Conservation (phyloP, 805 yeast genomes). For the Tetrapisispora nanseiensis region DNA sequence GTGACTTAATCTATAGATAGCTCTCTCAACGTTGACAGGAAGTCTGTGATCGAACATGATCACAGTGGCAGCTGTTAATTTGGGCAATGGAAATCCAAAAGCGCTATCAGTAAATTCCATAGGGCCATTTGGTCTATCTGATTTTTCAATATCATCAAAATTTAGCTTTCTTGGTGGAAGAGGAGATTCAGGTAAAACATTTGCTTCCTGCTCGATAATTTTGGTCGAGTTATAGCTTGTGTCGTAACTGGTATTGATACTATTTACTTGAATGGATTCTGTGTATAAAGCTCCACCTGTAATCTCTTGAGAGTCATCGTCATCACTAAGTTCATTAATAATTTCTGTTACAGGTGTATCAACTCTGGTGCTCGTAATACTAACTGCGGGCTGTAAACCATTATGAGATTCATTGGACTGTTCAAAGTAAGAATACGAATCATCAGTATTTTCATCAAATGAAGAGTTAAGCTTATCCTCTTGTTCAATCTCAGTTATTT, state of each 20-base stretch:
- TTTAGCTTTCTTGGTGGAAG: constrained; percentile 29
- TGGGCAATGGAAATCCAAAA: constrained; percentile 81
- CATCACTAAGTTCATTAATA: constrained; percentile 9
- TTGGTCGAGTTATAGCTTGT: background rate
- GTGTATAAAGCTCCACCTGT: constrained; percentile 3
- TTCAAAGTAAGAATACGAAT: background rate
- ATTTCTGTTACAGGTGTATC: constrained; percentile 7
- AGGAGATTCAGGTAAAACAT: constrained; percentile 7
- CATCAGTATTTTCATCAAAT: background rate
- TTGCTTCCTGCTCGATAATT: background rate
- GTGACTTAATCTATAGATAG: constrained; percentile 86
- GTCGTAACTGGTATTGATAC: background rate
- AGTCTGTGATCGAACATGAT: constrained; percentile 78
- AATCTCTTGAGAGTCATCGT: constrained; percentile 10
- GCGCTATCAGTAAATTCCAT: constrained; percentile 65
- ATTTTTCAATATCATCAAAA: constrained; percentile 29
- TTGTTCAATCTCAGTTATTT: background rate
- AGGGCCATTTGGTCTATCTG: constrained; percentile 45
- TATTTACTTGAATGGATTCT: background rate
- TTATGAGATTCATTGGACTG: background rate
- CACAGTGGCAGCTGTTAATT: constrained; percentile 64
- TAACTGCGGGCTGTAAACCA: constrained; percentile 4
- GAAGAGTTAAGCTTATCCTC: background rate
- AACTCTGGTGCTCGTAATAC: background rate
- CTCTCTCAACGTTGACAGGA: constrained; percentile 93